These are phyloP conservation scores for Annona squamosa DNA, from an alignment of 164 flowering plant species.

Conservation along the genomic window DNA sequence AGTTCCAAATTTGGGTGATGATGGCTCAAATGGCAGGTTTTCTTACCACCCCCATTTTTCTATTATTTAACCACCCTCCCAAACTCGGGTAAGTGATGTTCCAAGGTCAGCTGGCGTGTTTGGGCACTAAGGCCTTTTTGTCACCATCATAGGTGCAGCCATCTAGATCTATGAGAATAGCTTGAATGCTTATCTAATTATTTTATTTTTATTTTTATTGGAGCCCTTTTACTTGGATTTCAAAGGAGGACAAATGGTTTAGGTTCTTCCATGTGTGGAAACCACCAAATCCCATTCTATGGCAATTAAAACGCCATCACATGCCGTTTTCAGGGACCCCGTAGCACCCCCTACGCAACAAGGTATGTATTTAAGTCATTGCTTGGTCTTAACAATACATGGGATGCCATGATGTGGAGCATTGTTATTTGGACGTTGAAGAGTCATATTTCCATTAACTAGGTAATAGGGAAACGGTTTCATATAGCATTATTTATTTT, in stretches of 20 bases:
- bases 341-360: not conserved
- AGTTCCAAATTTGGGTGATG: not conserved
- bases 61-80: not conserved
- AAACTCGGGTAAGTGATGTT: constrained; percentile 3
- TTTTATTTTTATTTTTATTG: not conserved
- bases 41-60: not conserved
- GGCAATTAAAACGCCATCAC: not conserved
- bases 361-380: constrained; percentile 7
- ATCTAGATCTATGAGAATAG: constrained; percentile 10
- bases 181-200: too few species aligned
- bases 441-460: not conserved
- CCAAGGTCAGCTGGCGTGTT: constrained; percentile 7
- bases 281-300: constrained; percentile 15
- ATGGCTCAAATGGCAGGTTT: not conserved
- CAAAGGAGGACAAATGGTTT: constrained; percentile 9
- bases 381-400: not conserved
- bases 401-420: not conserved
- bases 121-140: constrained; percentile 8
- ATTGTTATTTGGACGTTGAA: not conserved
- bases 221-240: constrained; percentile 4
- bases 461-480: too few species aligned
- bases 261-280: constrained; percentile 2
- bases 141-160: constrained; percentile 8
- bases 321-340: constrained; percentile 4
- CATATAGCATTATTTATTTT: too few species aligned